Evolutionary conservation across 371 early-diverging fungal genomes (phyloP).

Genomic region (Rhizopus delemar): DNA sequence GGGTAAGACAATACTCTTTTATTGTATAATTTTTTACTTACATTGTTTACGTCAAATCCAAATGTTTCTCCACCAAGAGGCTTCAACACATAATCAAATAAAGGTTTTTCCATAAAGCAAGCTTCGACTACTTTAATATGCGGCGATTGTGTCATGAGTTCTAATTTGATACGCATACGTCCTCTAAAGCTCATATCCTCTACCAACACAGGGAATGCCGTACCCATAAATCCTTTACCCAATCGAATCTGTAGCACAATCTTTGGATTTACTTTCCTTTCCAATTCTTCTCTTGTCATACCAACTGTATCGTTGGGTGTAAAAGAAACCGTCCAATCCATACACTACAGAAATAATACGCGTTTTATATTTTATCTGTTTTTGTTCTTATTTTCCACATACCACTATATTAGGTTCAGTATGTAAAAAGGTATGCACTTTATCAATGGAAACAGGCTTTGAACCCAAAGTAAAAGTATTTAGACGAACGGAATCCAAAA

Average conservation of each 20-base stretch:
- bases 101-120: constrained; percentile 87
- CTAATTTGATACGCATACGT: constrained; percentile 76
- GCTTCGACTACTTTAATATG: constrained; percentile 86
- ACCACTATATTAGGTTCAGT: constrained; percentile 83
- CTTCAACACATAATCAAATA: constrained; percentile 90
- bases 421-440: constrained; percentile 75
- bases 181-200: constrained; percentile 92
- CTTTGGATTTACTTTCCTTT: constrained; percentile 81
- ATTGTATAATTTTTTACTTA: constrained; percentile 25
- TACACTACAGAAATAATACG: constrained; percentile 46
- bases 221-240: constrained; percentile 85
- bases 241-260: constrained; percentile 90
- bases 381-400: constrained; percentile 13
- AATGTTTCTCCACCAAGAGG: constrained; percentile 89
- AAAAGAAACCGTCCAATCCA: constrained; percentile 94
- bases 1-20: background rate
- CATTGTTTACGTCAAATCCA: constrained; percentile 80
- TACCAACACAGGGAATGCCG: constrained; percentile 90
- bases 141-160: constrained; percentile 84
- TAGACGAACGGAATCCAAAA: constrained; percentile 87
- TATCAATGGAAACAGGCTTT: constrained; percentile 89
- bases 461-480: constrained; percentile 97
- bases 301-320: constrained; percentile 79
- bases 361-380: background rate
- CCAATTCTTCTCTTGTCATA: constrained; percentile 61